Evolutionary conservation across 257 asterid species (phyloP).

Genomic region (Gynochthodes officinalis): DNA sequence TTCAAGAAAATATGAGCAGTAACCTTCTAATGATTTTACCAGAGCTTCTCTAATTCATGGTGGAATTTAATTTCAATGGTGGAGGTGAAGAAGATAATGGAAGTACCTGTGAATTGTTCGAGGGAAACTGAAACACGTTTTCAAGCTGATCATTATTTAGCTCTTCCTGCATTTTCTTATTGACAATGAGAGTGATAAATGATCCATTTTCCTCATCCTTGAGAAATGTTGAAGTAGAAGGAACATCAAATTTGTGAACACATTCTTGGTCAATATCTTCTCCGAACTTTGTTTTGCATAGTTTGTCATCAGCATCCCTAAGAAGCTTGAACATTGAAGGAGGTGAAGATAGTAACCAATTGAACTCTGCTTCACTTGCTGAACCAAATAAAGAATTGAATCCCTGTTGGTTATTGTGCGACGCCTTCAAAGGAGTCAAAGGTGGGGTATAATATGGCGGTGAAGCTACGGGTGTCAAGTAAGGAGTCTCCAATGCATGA

Average conservation of each 20-base stretch:
- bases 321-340: conserved; percentile 41
- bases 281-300: conserved; percentile 17
- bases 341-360: conserved; percentile 34
- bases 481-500: conserved; percentile 58
- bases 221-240: conserved; percentile 23
- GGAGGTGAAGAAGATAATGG: conserved; percentile 34
- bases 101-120: conserved; percentile 36
- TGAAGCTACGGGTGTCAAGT: conserved; percentile 57
- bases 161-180: conserved; percentile 23
- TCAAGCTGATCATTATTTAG: conserved; percentile 3
- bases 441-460: conserved; percentile 71
- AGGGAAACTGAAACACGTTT: conserved; percentile 12
- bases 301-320: conserved; percentile 37
- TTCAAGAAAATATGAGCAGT: neutral
- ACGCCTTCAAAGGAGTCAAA: conserved; percentile 35
- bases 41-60: conserved; percentile 8
- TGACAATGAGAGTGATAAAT: conserved; percentile 33
- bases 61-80: conserved; percentile 10
- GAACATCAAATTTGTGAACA: conserved; percentile 7
- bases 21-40: conserved; percentile 5
- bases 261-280: conserved; percentile 16
- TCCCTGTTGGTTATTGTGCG: neutral
- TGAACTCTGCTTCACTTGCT: conserved; percentile 42
- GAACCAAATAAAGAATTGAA: conserved; percentile 35
- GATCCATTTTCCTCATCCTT: conserved; percentile 34